A percentile compares a stretch with the other conserved stretches of the same genome.
phyloP scores from a whole-genome alignment of 495 filamentous ascomycete genomes.

The Tuber aestivum region DNA sequence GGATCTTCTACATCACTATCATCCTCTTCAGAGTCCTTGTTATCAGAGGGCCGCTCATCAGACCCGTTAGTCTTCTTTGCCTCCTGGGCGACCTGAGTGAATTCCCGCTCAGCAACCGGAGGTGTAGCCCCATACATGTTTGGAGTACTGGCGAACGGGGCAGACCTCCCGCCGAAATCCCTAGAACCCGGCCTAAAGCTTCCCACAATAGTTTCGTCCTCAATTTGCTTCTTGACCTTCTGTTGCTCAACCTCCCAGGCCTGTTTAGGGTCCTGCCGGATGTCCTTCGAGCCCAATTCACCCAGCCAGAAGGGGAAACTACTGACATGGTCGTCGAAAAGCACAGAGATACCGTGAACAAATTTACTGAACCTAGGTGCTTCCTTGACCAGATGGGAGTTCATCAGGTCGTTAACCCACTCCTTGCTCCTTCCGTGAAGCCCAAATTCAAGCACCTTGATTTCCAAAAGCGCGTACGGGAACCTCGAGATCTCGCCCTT shows the following conservation, averaged over 20 bases:
- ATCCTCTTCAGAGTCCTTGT: slow-evolving; percentile 25
- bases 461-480: slow-evolving; percentile 84
- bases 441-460: slow-evolving; percentile 58
- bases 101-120: slow-evolving; percentile 15
- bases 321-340: slow-evolving; percentile 96
- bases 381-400: slow-evolving; percentile 83
- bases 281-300: slow-evolving; percentile 75
- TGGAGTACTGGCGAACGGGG: slow-evolving; percentile 17
- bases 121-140: slow-evolving; percentile 24
- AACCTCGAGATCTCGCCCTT: slow-evolving; percentile 90
- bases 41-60: slow-evolving; percentile 20
- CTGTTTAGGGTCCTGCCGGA: slow-evolving; percentile 80
- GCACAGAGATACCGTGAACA: slow-evolving; percentile 79
- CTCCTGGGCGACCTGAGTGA: slow-evolving; percentile 24
- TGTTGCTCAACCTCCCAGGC: slow-evolving; percentile 87
- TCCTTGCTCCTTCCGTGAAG: slow-evolving; percentile 49
- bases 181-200: slow-evolving; percentile 59
- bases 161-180: slow-evolving; percentile 36
- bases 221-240: slow-evolving; percentile 63
- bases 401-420: slow-evolving; percentile 86
- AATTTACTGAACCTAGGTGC: slow-evolving; percentile 93
- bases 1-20: slow-evolving; percentile 29
- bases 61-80: slow-evolving; percentile 8
- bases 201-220: slow-evolving; percentile 83
- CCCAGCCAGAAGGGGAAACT: slow-evolving; percentile 92